Evolutionary conservation across 2,329 filamentous ascomycete species (phyloP).

Genomic region (Apiospora sp.): DNA sequence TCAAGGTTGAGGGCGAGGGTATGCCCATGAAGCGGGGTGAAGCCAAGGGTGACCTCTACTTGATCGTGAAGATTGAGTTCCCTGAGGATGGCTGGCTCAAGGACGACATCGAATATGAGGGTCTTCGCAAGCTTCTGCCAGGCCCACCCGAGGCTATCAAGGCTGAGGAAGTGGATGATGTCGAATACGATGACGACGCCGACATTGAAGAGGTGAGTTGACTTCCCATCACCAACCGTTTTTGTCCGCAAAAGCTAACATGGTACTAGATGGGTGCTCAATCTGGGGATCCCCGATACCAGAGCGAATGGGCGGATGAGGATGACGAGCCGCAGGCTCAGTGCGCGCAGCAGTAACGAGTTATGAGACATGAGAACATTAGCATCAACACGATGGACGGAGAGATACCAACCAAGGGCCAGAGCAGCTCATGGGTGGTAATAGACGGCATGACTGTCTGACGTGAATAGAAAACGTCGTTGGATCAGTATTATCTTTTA

Average conservation of each 20-base stretch:
- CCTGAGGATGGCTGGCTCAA: slow-evolving; percentile 86
- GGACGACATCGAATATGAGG: slow-evolving; percentile 73
- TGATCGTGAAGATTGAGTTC: slow-evolving; percentile 86
- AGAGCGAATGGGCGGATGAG: slow-evolving; percentile 74
- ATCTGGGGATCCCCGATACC: slow-evolving; percentile 72
- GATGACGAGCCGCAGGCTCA: slow-evolving; percentile 73
- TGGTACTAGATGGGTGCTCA: slow-evolving; percentile 71
- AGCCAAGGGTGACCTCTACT: slow-evolving; percentile 83
- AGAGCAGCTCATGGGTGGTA: background rate
- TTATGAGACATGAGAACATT: slow-evolving; percentile 37
- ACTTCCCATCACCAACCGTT: background rate
- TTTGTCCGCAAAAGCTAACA: slow-evolving; percentile 37
- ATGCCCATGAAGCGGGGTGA: slow-evolving; percentile 95
- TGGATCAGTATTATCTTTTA: background rate
- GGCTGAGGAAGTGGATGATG: slow-evolving; percentile 83
- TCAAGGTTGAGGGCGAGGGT: slow-evolving; percentile 88
- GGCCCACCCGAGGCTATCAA: slow-evolving; percentile 66
- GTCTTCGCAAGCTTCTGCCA: slow-evolving; percentile 79
- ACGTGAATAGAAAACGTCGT: background rate
- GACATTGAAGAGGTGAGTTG: slow-evolving; percentile 77
- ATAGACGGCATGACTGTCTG: background rate
- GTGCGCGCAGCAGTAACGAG: slow-evolving; percentile 74
- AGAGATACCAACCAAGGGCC: slow-evolving; percentile 7
- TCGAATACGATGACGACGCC: slow-evolving; percentile 83
- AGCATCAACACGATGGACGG: background rate